A percentile compares a stretch with the other conserved stretches of the same genome.
phyloP scores from a whole-genome alignment of 306 rosid species.

The Urtica urens region DNA sequence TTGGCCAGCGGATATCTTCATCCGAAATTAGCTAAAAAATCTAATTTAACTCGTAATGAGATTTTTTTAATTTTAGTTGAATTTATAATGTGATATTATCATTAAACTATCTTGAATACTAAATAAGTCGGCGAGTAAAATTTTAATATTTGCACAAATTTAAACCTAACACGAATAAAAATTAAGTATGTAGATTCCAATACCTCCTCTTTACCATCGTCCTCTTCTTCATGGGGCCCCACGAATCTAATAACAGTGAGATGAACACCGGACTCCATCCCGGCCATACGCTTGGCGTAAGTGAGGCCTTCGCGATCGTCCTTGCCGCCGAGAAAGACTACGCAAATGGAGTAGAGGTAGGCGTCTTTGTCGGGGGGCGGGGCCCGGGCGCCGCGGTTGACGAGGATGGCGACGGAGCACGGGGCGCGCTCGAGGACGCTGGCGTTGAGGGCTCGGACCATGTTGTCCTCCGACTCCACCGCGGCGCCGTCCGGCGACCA shows the following conservation, averaged over 20 bases:
- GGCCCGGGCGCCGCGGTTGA: slow-evolving; percentile 25
- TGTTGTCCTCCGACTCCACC: slow-evolving; percentile 31
- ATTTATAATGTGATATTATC: too few relatives aligned
- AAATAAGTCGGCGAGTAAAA: too few relatives aligned
- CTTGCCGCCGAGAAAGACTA: slow-evolving; percentile 57
- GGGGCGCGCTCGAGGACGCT: slow-evolving; percentile 50
- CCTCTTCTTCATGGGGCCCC: not conserved
- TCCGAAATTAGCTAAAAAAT: too few relatives aligned
- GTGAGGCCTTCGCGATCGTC: slow-evolving; percentile 58
- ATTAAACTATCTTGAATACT: too few relatives aligned
- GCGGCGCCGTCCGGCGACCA: slow-evolving; percentile 45
- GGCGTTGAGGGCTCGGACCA: slow-evolving; percentile 28
- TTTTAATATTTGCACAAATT: too few relatives aligned
- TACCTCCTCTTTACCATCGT: slow-evolving; percentile 3
- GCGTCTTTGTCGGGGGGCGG: not conserved
- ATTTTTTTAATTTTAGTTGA: too few relatives aligned
- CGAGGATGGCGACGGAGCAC: slow-evolving; percentile 48
- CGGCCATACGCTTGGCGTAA: slow-evolving; percentile 31
- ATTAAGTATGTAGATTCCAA: too few relatives aligned
- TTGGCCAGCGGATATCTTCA: too few relatives aligned
- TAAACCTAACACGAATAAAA: too few relatives aligned
- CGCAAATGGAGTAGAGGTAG: slow-evolving; percentile 18
- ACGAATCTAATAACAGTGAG: slow-evolving; percentile 20
- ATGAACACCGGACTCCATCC: slow-evolving; percentile 21
- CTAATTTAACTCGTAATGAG: too few relatives aligned